Conservation (phyloP, 768 basidiomycete species). For the Trametes elegans region DNA sequence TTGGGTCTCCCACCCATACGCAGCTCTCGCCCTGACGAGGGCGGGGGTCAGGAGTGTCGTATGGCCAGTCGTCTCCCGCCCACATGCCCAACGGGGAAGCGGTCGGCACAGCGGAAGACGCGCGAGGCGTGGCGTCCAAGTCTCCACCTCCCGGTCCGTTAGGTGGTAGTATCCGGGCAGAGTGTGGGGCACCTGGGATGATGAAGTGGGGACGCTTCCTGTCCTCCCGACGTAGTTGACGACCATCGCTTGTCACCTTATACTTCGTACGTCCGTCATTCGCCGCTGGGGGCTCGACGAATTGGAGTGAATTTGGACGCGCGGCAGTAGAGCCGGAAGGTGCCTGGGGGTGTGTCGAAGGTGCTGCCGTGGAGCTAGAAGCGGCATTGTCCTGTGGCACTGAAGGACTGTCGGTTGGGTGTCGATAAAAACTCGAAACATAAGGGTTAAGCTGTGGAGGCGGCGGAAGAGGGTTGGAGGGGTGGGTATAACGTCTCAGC, state of each 20-base stretch:
- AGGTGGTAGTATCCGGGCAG: conserved; percentile 11
- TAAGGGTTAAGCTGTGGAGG: conserved; percentile 14
- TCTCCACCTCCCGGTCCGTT: conserved; percentile 2
- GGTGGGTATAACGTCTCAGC: conserved; percentile 10
- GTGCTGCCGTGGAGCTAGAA: not conserved
- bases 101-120: not conserved
- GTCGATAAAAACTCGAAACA: conserved; percentile 3
- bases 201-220: conserved; percentile 9
- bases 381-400: not conserved
- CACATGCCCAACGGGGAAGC: not conserved
- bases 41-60: not conserved
- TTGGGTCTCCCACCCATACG: not conserved
- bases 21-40: not conserved
- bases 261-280: not conserved
- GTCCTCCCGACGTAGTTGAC: conserved; percentile 9
- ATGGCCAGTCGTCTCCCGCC: conserved; percentile 5
- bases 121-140: conserved; percentile 3
- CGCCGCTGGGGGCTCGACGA: not conserved
- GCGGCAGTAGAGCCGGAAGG: too few species aligned
- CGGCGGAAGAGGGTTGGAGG: conserved; percentile 19
- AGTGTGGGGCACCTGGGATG: conserved; percentile 18
- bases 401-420: not conserved
- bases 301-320: not conserved
- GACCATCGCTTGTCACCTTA: not conserved
- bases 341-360: too few species aligned